These are phyloP conservation scores for Solanum medicagineum DNA, from an alignment of 257 asterid genomes.

Conservation along the genomic window DNA sequence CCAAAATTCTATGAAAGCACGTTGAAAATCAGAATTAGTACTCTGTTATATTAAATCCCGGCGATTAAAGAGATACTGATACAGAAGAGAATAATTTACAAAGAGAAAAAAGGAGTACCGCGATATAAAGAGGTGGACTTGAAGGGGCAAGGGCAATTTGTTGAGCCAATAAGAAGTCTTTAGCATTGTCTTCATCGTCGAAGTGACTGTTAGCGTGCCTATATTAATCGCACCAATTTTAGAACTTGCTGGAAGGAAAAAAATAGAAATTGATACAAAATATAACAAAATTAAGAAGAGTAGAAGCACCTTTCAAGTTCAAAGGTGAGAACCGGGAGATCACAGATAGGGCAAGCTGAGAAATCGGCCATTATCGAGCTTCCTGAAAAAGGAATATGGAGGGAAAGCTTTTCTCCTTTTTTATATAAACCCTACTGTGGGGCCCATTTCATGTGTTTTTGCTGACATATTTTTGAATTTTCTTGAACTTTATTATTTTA, in stretches of 20 bases:
- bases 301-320: conserved; percentile 14
- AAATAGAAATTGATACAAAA: background rate
- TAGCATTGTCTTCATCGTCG: conserved; percentile 17
- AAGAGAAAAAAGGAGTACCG: background rate
- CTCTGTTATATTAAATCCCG: background rate
- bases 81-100: background rate
- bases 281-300: background rate
- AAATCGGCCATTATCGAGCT: conserved; percentile 7
- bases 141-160: conserved; percentile 7
- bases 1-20: background rate
- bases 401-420: background rate
- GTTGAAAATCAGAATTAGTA: background rate
- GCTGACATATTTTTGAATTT: too few species aligned
- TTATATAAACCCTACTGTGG: too few species aligned
- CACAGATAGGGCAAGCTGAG: conserved; percentile 23
- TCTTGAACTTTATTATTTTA: too few species aligned
- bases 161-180: conserved; percentile 21
- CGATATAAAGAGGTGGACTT: conserved; percentile 2
- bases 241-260: background rate
- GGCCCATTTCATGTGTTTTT: too few species aligned
- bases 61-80: background rate
- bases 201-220: conserved; percentile 33
- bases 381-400: background rate
- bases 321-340: background rate
- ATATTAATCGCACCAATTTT: background rate